Base-by-base conservation (phyloP, 129 eudicot genomes). In the Glebionis coronaria region DNA sequence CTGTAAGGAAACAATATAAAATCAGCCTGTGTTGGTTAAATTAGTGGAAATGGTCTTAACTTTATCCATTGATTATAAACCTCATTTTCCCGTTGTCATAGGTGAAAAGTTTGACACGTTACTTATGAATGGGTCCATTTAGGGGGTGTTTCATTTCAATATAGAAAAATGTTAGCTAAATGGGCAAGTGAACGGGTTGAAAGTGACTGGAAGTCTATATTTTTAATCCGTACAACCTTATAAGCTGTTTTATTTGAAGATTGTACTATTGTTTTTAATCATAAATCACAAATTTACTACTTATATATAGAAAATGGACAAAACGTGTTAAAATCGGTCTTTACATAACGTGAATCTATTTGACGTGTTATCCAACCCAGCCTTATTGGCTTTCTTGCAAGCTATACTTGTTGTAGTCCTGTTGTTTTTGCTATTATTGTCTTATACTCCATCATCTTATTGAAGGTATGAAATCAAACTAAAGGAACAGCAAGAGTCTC, bases 401-500 rank as follows among this genome's bases (percentile, higher is more conserved):
- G 12, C 60, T 66, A 14, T 16, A 51, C 20, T 11, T 52, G 49
- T 16, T 2, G 6, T 4, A 11, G 61, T 52, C 12, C 2, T 3
- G 25, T 61, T 14, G 15, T 58, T 47, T 71, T 61, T 29, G 25
- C 61, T 44, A 49, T 49, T 60, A 71, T 46, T 5, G 5, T n/a
- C 42, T 61, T 23, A 35, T 77, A 58, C 50, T 9, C 15, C 27
- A 44, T 47, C 12, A 29, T 64, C 60, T 61, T 72, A 50, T 74
- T 54, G 29, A 78, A 94, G 99, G 85, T 94, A 87, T 71, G 97
- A 94, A 81, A 90, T 94, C 46, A 90, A 94, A 79, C 75, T 94
- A 20, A 82, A 96, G 81, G 99, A 94, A 74, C 99, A 90, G 82
- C 99, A 87, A 80, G 95, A 90, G 74, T 70, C 79, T 77, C 74